phyloP scores from a whole-genome alignment of 371 early-diverging fungal genomes.

The Umbelopsis sp. region DNA sequence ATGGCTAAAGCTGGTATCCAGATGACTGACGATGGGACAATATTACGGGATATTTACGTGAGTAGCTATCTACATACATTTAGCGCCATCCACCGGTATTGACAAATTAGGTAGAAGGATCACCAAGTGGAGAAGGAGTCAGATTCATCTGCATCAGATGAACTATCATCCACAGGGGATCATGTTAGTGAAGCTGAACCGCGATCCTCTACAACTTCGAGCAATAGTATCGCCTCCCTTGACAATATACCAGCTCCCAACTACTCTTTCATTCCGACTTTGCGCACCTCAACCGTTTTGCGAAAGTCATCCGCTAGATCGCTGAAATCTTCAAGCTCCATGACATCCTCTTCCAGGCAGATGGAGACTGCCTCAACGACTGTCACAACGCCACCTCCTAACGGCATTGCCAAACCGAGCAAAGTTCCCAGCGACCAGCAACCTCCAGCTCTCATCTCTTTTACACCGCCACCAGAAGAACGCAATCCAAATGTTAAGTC shows the following conservation, averaged over 20 bases:
- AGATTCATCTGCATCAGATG: slow-evolving; percentile 2
- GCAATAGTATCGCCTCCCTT: background rate
- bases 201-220: background rate
- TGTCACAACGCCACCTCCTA: background rate
- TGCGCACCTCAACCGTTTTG: background rate
- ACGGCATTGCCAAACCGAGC: background rate
- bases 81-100: background rate
- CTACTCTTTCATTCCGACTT: background rate
- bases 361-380: background rate
- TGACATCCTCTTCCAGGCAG: background rate
- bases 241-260: background rate
- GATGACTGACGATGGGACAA: background rate
- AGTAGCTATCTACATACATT: background rate
- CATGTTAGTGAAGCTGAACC: background rate
- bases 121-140: background rate
- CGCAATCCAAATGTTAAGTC: background rate
- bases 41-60: background rate
- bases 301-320: slow-evolving; percentile 1
- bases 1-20: slow-evolving; percentile 10
- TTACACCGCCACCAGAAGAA: slow-evolving; percentile 2
- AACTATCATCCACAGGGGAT: background rate
- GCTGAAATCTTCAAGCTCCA: background rate
- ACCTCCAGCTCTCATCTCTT: background rate
- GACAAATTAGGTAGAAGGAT: background rate
- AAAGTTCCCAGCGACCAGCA: background rate